These are phyloP conservation scores for Stentor coeruleus DNA, from an alignment of 73 alveolate genomes.

Conservation along the genomic window DNA sequence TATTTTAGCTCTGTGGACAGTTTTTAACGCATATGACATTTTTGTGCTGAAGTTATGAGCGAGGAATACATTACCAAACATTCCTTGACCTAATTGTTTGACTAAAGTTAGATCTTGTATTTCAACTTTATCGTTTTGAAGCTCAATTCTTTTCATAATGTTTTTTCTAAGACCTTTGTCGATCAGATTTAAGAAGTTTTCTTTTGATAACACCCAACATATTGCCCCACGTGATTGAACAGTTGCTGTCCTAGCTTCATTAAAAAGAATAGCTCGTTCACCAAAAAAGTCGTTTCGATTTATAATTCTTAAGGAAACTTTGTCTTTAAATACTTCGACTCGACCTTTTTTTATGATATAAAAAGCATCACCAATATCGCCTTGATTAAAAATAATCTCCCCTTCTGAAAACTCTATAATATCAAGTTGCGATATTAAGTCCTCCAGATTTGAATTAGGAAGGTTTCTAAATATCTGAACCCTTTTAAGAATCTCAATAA, in stretches of 20 bases:
- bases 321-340: constrained; percentile 25
- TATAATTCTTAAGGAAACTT: constrained; percentile 35
- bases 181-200: constrained; percentile 31
- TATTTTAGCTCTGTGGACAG: constrained; percentile 45
- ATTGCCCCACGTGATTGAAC: constrained; percentile 42
- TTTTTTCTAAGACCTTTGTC: constrained; percentile 29
- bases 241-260: constrained; percentile 59
- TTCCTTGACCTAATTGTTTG: constrained; percentile 43
- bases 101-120: constrained; percentile 36
- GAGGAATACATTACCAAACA: constrained; percentile 59
- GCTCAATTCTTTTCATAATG: constrained; percentile 36
- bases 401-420: constrained; percentile 25
- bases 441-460: neutral
- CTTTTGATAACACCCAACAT: constrained; percentile 32
- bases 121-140: constrained; percentile 41
- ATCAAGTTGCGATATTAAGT: neutral
- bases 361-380: constrained; percentile 23
- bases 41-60: constrained; percentile 44
- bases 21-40: constrained; percentile 52
- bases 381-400: constrained; percentile 9
- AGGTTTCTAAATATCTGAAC: constrained; percentile 24
- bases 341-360: constrained; percentile 42
- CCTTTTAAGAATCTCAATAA: constrained; percentile 45
- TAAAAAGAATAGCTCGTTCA: constrained; percentile 50
- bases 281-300: constrained; percentile 56